Percentiles rank a stretch among this genome's conserved stretches.
These are phyloP conservation scores for Lepidium didymum DNA, from an alignment of 345 rosid genomes.

Conservation along the genomic window DNA sequence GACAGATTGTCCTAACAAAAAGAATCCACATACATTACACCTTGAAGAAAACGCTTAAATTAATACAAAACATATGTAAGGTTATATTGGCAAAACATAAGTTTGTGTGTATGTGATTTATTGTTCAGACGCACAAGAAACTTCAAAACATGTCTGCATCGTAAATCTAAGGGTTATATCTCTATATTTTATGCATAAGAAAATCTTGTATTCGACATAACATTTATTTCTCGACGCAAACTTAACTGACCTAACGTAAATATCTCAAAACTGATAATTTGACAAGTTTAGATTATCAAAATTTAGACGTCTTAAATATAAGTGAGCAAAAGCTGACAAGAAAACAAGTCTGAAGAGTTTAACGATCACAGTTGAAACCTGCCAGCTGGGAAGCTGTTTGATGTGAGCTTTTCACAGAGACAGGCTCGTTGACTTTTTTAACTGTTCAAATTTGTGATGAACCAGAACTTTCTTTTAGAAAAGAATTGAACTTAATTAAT, in stretches of 20 bases:
- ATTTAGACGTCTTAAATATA: not conserved
- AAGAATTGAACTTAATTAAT: not conserved
- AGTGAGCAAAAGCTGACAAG: conserved; percentile 1
- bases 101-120: not conserved
- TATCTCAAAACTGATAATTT: not conserved
- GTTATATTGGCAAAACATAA: not conserved
- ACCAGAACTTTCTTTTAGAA: not conserved
- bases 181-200: no score
- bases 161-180: not conserved
- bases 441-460: not conserved
- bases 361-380: conserved; percentile 11
- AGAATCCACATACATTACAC: not conserved
- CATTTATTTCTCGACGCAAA: not conserved
- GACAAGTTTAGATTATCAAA: not conserved
- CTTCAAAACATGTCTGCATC: not conserved
- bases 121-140: not conserved
- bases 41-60: not conserved
- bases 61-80: not conserved
- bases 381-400: conserved; percentile 22
- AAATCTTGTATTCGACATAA: not conserved
- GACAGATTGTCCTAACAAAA: not conserved
- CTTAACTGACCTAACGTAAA: not conserved
- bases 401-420: conserved; percentile 16
- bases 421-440: conserved; percentile 20
- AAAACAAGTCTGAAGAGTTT: conserved; percentile 5